A percentile compares a stretch with the other conserved stretches of the same genome.
Conservation (phyloP, 768 basidiomycete genomes). For the Lepiota brunneoincarnata region DNA sequence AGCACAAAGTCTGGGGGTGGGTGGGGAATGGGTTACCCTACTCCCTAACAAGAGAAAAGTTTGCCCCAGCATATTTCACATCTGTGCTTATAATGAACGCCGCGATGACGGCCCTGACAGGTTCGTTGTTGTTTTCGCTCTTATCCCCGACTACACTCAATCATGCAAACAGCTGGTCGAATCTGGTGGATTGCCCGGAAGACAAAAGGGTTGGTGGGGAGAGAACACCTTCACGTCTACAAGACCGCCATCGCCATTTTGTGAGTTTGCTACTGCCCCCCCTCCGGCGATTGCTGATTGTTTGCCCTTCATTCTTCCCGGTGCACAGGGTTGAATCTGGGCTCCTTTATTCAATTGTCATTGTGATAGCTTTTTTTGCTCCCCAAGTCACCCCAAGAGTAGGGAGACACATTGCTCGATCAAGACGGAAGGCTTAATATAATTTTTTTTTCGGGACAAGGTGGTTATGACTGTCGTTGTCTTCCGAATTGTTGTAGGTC, state of each 20-base stretch:
- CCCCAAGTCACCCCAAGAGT: too few species aligned
- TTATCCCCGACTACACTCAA: too few species aligned
- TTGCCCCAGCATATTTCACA: too few species aligned
- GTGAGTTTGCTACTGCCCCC: conserved; percentile 16
- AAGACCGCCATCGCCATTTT: conserved; percentile 26
- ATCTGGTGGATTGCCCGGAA: conserved; percentile 31
- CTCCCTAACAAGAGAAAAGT: too few species aligned
- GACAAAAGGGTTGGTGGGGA: conserved; percentile 21
- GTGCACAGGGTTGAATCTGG: conserved; percentile 26
- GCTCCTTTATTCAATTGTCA: background rate
- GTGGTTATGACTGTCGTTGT: conserved; percentile 20
- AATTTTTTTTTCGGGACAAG: background rate
- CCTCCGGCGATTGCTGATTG: background rate
- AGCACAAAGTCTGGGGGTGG: too few species aligned
- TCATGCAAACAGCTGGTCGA: conserved; percentile 20
- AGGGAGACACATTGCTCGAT: too few species aligned
- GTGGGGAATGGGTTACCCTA: too few species aligned
- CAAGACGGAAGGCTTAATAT: too few species aligned
- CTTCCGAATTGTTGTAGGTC: conserved; percentile 25
- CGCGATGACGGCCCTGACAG: conserved; percentile 20
- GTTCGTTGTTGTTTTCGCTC: conserved; percentile 8
- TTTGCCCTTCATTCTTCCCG: background rate
- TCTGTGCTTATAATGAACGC: conserved; percentile 16
- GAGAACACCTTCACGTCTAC: conserved; percentile 21
- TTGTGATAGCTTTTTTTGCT: too few species aligned